Percentiles rank a stretch among this genome's conserved stretches.
Evolutionary conservation across 2,329 filamentous ascomycete species (phyloP).

Genomic region (Westerdykella ornata): DNA sequence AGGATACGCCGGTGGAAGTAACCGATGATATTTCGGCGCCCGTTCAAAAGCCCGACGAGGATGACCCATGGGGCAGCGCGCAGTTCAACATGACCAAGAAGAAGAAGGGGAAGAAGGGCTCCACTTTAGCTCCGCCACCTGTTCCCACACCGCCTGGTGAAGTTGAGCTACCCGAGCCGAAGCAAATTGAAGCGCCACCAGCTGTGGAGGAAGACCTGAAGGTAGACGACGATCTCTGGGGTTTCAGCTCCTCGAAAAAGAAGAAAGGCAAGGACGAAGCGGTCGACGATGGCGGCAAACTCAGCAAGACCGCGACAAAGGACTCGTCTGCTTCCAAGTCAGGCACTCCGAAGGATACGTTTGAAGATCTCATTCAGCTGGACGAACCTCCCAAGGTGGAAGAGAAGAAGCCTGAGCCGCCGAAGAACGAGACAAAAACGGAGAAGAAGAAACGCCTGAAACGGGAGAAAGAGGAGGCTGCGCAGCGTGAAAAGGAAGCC

Average conservation of each 20-base stretch:
- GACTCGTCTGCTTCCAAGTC: constrained; percentile 23
- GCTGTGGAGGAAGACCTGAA: constrained; percentile 40
- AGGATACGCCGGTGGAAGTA: constrained; percentile 35
- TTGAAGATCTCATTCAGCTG: constrained; percentile 29
- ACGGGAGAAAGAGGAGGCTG: constrained; percentile 32
- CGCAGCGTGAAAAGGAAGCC: constrained; percentile 39
- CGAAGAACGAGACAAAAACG: constrained; percentile 10
- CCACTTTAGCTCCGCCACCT: constrained; percentile 45
- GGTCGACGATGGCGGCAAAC: constrained; percentile 21
- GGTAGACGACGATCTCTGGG: constrained; percentile 33
- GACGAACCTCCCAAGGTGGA: constrained; percentile 23
- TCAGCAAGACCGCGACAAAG: constrained; percentile 25
- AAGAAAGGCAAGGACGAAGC: constrained; percentile 20
- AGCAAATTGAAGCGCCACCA: constrained; percentile 45
- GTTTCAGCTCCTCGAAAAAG: constrained; percentile 10
- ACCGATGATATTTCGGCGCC: constrained; percentile 37
- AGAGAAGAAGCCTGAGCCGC: constrained; percentile 17
- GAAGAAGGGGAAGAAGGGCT: constrained; percentile 51
- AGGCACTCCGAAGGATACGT: constrained; percentile 31
- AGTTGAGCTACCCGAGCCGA: constrained; percentile 42
- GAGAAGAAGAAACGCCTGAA: constrained; percentile 27
- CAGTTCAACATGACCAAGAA: constrained; percentile 45
- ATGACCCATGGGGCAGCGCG: constrained; percentile 34
- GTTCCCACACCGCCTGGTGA: constrained; percentile 46
- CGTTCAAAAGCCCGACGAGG: constrained; percentile 42